Conservation (phyloP, 2,329 filamentous ascomycete genomes). For the Falciphora oryzae region DNA sequence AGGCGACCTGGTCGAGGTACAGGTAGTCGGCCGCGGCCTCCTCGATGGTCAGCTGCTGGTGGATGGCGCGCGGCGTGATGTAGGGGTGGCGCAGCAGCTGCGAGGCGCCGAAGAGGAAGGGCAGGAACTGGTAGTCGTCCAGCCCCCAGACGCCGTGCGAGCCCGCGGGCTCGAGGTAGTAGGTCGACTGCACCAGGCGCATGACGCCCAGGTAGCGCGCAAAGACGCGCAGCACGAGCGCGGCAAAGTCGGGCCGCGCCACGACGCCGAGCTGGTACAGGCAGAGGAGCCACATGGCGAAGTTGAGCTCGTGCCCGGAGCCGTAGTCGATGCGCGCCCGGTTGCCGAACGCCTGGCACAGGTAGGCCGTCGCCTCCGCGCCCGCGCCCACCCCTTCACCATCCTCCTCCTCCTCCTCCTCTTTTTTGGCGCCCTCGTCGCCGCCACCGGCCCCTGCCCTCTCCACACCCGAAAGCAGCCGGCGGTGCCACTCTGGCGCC, state of each 20-base stretch:
- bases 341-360: constrained; percentile 81
- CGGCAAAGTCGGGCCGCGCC: constrained; percentile 58
- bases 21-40: constrained; percentile 79
- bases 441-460: constrained; percentile 23
- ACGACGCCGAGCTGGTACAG: constrained; percentile 74
- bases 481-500: constrained; percentile 54
- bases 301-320: constrained; percentile 95
- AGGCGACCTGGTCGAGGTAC: constrained; percentile 87
- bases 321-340: constrained; percentile 88
- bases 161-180: constrained; percentile 94
- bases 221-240: constrained; percentile 74
- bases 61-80: constrained; percentile 74
- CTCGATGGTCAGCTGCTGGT: constrained; percentile 81
- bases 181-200: constrained; percentile 81
- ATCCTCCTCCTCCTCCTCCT: constrained; percentile 15
- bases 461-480: constrained; percentile 42
- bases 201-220: constrained; percentile 77
- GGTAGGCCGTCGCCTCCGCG: constrained; percentile 71
- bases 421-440: constrained; percentile 14
- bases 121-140: constrained; percentile 95
- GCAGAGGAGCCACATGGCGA: constrained; percentile 93
- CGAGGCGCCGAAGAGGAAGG: constrained; percentile 89
- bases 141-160: constrained; percentile 98
- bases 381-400: constrained; percentile 38
- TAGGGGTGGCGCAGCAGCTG: constrained; percentile 82